Percentiles rank a stretch among this genome's conserved stretches.
Conservation (phyloP, 2,329 filamentous ascomycete species). For the Diatrype stigma region DNA sequence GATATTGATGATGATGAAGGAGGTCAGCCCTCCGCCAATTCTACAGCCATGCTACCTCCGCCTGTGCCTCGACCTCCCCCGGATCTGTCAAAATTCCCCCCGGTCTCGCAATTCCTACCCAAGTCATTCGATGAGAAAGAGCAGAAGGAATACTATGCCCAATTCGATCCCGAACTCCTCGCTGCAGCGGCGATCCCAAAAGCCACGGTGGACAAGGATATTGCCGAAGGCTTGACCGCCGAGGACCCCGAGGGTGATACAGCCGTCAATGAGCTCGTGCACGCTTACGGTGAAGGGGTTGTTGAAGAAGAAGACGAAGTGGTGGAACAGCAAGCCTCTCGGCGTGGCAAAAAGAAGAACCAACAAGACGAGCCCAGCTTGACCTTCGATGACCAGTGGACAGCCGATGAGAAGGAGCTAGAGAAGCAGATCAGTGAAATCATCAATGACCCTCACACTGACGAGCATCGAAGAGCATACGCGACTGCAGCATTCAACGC, state of each 20-base stretch:
- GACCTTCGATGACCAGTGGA: slow-evolving; percentile 59
- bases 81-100: slow-evolving; percentile 23
- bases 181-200: slow-evolving; percentile 19
- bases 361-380: slow-evolving; percentile 35
- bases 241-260: slow-evolving; percentile 34
- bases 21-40: slow-evolving; percentile 14
- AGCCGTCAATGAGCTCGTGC: slow-evolving; percentile 38
- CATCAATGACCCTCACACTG: slow-evolving; percentile 56
- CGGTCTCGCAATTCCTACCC: slow-evolving; percentile 26
- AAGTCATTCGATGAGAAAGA: slow-evolving; percentile 23
- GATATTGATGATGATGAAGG: slow-evolving; percentile 27
- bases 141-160: slow-evolving; percentile 21
- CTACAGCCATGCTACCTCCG: slow-evolving; percentile 26
- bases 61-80: slow-evolving; percentile 26
- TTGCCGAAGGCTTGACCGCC: slow-evolving; percentile 22
- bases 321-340: slow-evolving; percentile 10
- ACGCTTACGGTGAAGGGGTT: slow-evolving; percentile 30
- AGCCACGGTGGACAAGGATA: slow-evolving; percentile 14
- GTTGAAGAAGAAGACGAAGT: slow-evolving; percentile 25
- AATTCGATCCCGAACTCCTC: slow-evolving; percentile 25
- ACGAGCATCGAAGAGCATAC: slow-evolving; percentile 52
- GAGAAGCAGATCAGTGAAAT: slow-evolving; percentile 68
- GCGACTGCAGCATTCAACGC: slow-evolving; percentile 55
- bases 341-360: slow-evolving; percentile 24
- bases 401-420: slow-evolving; percentile 58